A percentile compares a stretch with the other conserved stretches of the same genome.
Conservation (phyloP, 139 green algal species). For the Pseudopediastrum boryanum region DNA sequence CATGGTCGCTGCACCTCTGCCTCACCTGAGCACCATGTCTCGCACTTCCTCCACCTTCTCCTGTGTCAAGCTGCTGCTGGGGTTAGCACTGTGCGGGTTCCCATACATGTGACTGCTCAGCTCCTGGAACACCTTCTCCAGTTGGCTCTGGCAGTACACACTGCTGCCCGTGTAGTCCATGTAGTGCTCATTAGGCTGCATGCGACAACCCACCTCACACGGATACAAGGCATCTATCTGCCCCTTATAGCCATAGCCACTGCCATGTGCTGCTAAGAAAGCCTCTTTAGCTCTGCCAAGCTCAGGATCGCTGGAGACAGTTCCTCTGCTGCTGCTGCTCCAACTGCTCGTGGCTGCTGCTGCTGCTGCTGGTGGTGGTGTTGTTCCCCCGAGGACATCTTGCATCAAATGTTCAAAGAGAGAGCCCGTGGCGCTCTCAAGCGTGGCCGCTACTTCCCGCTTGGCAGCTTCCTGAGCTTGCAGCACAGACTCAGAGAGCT, state of each 20-base stretch:
- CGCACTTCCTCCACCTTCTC: constrained; percentile 54
- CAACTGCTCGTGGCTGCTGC: no score
- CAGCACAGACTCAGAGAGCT: neutral
- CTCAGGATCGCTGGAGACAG: neutral
- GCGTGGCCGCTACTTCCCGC: constrained; percentile 14
- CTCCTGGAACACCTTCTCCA: constrained; percentile 65
- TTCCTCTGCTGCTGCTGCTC: no score
- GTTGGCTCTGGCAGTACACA: constrained; percentile 64
- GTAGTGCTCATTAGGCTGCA: constrained; percentile 72
- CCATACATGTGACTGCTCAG: constrained; percentile 67
- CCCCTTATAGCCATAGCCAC: constrained; percentile 63
- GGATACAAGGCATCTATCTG: constrained; percentile 66
- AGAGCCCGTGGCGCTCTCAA: neutral
- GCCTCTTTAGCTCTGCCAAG: constrained; percentile 16
- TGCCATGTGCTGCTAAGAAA: constrained; percentile 34
- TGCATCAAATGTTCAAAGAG: constrained; percentile 24
- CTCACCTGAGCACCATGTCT: constrained; percentile 43
- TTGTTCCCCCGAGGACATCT: constrained; percentile 6
- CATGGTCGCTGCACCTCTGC: no score
- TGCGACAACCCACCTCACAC: constrained; percentile 60
- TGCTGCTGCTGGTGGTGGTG: neutral
- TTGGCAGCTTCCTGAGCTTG: constrained; percentile 2
- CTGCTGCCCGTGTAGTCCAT: constrained; percentile 74
- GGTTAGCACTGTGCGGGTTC: constrained; percentile 80
- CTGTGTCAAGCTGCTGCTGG: constrained; percentile 54